Evolutionary conservation across 176 grass and related monocot species (phyloP).

Genomic region (Juncus effusus): DNA sequence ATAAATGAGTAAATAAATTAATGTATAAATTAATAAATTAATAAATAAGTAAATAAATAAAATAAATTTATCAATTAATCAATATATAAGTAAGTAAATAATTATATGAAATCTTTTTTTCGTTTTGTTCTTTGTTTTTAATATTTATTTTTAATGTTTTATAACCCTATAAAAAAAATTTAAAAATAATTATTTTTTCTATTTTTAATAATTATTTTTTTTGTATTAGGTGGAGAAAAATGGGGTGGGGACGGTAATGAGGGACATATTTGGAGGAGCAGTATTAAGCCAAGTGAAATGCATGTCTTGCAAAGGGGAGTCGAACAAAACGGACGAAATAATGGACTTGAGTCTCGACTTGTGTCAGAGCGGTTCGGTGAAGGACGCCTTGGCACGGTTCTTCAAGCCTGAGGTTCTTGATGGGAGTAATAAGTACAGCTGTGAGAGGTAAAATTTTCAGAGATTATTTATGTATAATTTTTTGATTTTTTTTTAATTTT

Average conservation of each 20-base stretch:
- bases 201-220: background rate
- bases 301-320: slow-evolving; percentile 83
- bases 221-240: slow-evolving; percentile 19
- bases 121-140: too few species aligned
- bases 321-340: slow-evolving; percentile 92
- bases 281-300: slow-evolving; percentile 96
- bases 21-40: too few species aligned
- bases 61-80: too few species aligned
- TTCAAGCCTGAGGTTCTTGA: slow-evolving; percentile 88
- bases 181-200: too few species aligned
- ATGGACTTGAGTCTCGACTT: slow-evolving; percentile 97
- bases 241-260: slow-evolving; percentile 45
- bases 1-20: too few species aligned
- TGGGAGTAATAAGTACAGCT: slow-evolving; percentile 89
- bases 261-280: slow-evolving; percentile 82
- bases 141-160: too few species aligned
- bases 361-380: slow-evolving; percentile 59
- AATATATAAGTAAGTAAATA: too few species aligned
- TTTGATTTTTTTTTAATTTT: slow-evolving; percentile 21
- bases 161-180: too few species aligned
- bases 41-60: too few species aligned
- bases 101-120: too few species aligned
- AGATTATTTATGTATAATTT: background rate
- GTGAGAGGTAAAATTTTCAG: slow-evolving; percentile 55
- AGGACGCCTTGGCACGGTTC: slow-evolving; percentile 70